Evolutionary conservation across 2,329 filamentous ascomycete genomes (phyloP), one percentile per base, ranked within the genome.

Genomic region (Aureobasidium sp.): DNA sequence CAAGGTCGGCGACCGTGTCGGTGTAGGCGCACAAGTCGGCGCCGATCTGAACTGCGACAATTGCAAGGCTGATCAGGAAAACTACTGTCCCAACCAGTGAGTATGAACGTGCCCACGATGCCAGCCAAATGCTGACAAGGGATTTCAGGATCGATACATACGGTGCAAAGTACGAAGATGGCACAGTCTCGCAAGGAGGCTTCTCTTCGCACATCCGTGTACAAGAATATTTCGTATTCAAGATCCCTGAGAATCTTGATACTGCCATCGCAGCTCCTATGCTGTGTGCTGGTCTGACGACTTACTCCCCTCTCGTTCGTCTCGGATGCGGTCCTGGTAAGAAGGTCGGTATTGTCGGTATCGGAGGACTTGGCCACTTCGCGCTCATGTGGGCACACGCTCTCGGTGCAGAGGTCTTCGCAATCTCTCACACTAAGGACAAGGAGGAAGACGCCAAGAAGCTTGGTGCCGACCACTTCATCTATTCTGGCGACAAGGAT

Each of bases 281-380:
- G 76, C 79, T 92, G 30, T 92, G 89, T 69, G 89, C 85, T 1
- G 89, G 90, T 1, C 79, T 92, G 58, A 93, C 89, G 0, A 81
- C 86, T 0, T 93, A 82, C 70, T 82, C 82, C 5, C 89, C 89
- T 0, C 74, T 93, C 6, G 80, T 81, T 47, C 80, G 85, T 25
- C 84, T 87, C 37, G 83, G 83, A 1, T 79, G 83, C 34, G 88
- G 88, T 0, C 85, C 86, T 0, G 88, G 87, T 5, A 89, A 87
- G 71, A 78, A 74, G 1, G 86, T 92, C 0, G 89, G 84, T 0
- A 81, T 92, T 55, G 77, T 90, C 16, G 88, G 88, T 5, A 77
- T 91, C 13, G 88, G 88, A 6, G 88, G 89, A 0, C 63, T 67
- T 3, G 88, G 89, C 0, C 88, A 92, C 70, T 83, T 91, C 65